Evolutionary conservation across 352 stramenopile genomes (phyloP).

Genomic region (Pythium folliculosum): DNA sequence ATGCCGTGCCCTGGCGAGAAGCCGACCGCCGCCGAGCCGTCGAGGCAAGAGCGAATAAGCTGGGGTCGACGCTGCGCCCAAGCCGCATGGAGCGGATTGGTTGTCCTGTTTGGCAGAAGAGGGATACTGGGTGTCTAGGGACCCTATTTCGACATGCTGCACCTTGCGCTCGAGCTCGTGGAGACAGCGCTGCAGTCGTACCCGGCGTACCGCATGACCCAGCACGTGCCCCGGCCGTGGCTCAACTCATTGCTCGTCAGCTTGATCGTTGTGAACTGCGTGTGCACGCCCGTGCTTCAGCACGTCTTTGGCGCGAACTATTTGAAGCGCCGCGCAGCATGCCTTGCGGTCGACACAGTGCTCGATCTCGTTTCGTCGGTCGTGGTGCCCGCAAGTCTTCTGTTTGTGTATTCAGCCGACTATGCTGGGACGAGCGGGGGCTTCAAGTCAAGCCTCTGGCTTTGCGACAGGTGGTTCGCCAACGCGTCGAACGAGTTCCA

Average conservation of each 20-base stretch:
- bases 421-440: background rate
- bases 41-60: too few species aligned
- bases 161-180: background rate
- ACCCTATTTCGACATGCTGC: too few species aligned
- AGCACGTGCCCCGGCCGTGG: conserved; percentile 18
- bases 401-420: conserved; percentile 1
- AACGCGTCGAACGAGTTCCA: conserved; percentile 20
- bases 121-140: too few species aligned
- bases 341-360: conserved; percentile 1
- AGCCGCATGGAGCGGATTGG: too few species aligned
- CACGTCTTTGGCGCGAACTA: background rate
- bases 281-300: conserved; percentile 6
- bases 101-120: too few species aligned
- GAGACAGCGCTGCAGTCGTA: conserved; percentile 16
- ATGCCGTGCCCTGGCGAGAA: too few species aligned
- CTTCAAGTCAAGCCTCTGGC: conserved; percentile 8
- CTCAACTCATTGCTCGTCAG: conserved; percentile 14
- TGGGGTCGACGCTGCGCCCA: too few species aligned
- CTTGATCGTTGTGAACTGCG: conserved; percentile 18
- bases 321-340: background rate
- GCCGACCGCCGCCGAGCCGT: too few species aligned
- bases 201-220: conserved; percentile 21
- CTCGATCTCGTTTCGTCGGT: conserved; percentile 23
- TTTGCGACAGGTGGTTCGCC: conserved; percentile 15
- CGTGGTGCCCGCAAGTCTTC: background rate